Base-by-base conservation (phyloP, 495 filamentous ascomycete genomes). In the Beverwykella pulmonaria region DNA sequence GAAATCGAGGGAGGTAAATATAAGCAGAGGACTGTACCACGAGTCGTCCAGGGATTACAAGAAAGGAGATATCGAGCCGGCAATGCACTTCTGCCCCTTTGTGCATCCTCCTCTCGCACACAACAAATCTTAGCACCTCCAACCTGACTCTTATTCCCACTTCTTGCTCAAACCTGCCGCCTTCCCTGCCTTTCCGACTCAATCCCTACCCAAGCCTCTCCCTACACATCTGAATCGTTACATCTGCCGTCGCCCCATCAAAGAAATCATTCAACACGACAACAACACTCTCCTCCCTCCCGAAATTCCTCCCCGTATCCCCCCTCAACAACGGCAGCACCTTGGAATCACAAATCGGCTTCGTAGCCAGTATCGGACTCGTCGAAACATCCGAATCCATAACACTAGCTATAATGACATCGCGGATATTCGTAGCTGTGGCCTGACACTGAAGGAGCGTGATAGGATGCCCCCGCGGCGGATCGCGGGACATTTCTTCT, bases 201-300 rank as follows among this genome's bases (percentile, higher is more conserved):
- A n/a, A n/a, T n/a, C n/a, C n/a, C 59, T 36, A 52, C n/a, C 49
- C 49, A 25, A 83, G 52, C 68, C 82, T 75, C 69, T 76, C 70
- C 65, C 66, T 65, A 61, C 77, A 80, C 71, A 82, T 69, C 62
- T 77, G 73, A 61, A 83, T 71, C 1, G 75, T 77, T 6, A 81
- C 77, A 75, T 84, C 81, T 6, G 77, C 77, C 19, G 82, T 85
- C 32, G 73, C 82, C 5, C 82, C 82, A 68, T 84, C 83, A 53
- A 85, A 75, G 55, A 82, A 84, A 61, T 84, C 83, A 73, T 85
- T 84, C 82, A 84, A 81, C 27, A 82, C 60, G 10, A 82, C 80
- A 10, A 83, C 77, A 6, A 80, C 41, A 41, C 64, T 69, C 47
- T 77, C 61, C 23, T 80, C 78, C 20, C 65, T 71, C 20, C 65